A percentile compares a stretch with the other conserved stretches of the same genome.
Evolutionary conservation across 352 stramenopile genomes (phyloP).

Genomic region (Globisporangium middletonii): DNA sequence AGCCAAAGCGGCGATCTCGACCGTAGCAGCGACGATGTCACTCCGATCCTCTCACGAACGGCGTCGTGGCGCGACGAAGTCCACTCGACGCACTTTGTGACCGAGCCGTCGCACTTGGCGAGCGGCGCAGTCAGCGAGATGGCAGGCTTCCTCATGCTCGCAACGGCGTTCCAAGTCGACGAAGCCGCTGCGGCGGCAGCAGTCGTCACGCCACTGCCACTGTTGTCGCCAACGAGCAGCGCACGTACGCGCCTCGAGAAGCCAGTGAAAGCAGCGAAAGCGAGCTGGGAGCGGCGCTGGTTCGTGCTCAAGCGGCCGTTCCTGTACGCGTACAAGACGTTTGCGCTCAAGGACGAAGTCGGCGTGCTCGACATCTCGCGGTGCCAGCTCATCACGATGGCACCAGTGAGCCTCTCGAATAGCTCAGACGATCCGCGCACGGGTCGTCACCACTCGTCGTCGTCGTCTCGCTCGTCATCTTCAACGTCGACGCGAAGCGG

Average conservation of each 20-base stretch:
- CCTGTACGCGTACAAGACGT: conserved; percentile 69
- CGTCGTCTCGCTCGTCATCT: conserved; percentile 3
- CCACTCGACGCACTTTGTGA: conserved; percentile 37
- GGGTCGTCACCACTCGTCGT: not conserved
- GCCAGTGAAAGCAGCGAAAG: conserved; percentile 1
- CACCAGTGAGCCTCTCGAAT: not conserved
- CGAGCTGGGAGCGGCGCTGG: conserved; percentile 63
- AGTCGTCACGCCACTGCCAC: conserved; percentile 11
- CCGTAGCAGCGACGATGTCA: not conserved
- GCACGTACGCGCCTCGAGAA: not conserved
- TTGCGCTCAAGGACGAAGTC: conserved; percentile 54
- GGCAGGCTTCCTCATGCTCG: conserved; percentile 73
- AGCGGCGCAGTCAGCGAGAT: conserved; percentile 38
- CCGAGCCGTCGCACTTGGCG: conserved; percentile 44
- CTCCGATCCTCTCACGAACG: not conserved
- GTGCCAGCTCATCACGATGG: conserved; percentile 43
- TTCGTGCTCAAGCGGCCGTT: conserved; percentile 79
- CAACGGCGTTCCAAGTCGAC: conserved; percentile 36
- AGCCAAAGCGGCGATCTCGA: too few relatives aligned
- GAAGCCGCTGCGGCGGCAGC: conserved; percentile 29
- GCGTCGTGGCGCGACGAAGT: not conserved
- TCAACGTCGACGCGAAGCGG: conserved; percentile 1
- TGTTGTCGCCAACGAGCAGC: conserved; percentile 1
- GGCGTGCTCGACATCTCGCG: conserved; percentile 69
- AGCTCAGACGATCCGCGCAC: not conserved